A percentile compares a stretch with the other conserved stretches of the same genome.
Evolutionary conservation across 257 asterid species (phyloP).

Genomic region (Scutellaria baicalensis): DNA sequence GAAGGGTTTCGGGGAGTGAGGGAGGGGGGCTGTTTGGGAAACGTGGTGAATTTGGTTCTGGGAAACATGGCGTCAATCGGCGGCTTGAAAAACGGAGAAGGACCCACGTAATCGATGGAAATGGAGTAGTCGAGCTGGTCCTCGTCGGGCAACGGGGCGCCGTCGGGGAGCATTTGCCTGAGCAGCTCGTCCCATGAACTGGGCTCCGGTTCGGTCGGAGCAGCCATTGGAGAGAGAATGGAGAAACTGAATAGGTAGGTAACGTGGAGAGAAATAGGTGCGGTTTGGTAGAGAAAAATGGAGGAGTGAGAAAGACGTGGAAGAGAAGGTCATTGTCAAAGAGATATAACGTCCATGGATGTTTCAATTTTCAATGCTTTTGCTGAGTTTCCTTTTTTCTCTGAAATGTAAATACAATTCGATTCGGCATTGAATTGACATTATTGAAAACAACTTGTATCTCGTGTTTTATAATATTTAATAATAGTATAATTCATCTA

Average conservation of each 20-base stretch:
- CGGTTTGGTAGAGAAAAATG: slow-evolving; percentile 4
- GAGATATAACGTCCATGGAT: too few species aligned
- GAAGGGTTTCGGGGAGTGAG: slow-evolving; percentile 27
- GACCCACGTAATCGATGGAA: slow-evolving; percentile 53
- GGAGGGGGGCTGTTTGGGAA: slow-evolving; percentile 30
- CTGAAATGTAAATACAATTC: too few species aligned
- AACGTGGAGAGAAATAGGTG: slow-evolving; percentile 1
- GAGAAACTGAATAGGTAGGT: background rate
- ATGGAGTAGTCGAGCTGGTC: slow-evolving; percentile 73
- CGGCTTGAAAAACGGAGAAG: slow-evolving; percentile 30
- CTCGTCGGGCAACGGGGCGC: slow-evolving; percentile 72
- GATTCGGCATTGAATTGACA: too few species aligned
- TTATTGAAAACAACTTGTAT: too few species aligned
- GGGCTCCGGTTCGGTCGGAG: slow-evolving; percentile 15
- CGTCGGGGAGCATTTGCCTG: slow-evolving; percentile 59
- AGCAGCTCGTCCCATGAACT: slow-evolving; percentile 46
- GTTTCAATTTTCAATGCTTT: too few species aligned
- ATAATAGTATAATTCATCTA: too few species aligned
- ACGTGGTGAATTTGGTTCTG: slow-evolving; percentile 22
- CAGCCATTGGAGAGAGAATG: slow-evolving; percentile 18
- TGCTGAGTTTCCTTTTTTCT: too few species aligned
- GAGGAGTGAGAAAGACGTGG: background rate
- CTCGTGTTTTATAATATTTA: too few species aligned
- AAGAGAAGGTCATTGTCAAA: too few species aligned
- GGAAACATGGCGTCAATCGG: slow-evolving; percentile 24